Percentiles rank a stretch among this genome's conserved stretches.
These are phyloP conservation scores for Podospora fimiseda DNA, from an alignment of 495 filamentous ascomycete species.

Conservation along the genomic window DNA sequence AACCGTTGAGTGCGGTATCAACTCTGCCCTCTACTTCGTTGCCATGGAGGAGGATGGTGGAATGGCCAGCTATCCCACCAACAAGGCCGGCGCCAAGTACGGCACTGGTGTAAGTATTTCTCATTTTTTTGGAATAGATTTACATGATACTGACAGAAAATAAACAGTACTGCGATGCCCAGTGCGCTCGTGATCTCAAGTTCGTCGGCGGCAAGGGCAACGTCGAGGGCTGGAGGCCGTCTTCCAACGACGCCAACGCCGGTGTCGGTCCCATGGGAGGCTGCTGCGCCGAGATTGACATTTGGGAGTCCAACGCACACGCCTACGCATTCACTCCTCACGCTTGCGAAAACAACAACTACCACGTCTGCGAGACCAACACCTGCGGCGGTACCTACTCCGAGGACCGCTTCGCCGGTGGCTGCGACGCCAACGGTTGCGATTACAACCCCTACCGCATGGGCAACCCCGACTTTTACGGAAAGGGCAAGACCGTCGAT, in stretches of 20 bases:
- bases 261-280: conserved; percentile 38
- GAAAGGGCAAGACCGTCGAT: conserved; percentile 55
- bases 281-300: conserved; percentile 72
- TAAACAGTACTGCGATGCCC: conserved; percentile 50
- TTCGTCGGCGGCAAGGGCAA: conserved; percentile 52
- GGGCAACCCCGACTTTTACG: conserved; percentile 60
- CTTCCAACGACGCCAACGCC: conserved; percentile 51
- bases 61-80: conserved; percentile 41
- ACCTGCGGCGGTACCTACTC: conserved; percentile 49
- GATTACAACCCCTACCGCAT: conserved; percentile 73
- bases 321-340: conserved; percentile 62
- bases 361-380: conserved; percentile 50
- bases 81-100: conserved; percentile 56
- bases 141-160: not conserved
- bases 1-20: conserved; percentile 46
- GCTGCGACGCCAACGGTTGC: conserved; percentile 68
- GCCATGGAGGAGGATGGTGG: conserved; percentile 54
- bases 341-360: conserved; percentile 54
- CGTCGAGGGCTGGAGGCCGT: conserved; percentile 41
- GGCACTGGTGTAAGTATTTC: conserved; percentile 38
- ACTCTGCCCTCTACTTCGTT: conserved; percentile 54
- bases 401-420: conserved; percentile 46
- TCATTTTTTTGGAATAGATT: not conserved
- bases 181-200: conserved; percentile 51
- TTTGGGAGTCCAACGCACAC: conserved; percentile 61